A percentile compares a stretch with the other conserved stretches of the same genome.
phyloP scores from a whole-genome alignment of 2,329 filamentous ascomycete genomes.

The Colletotrichum sp. region DNA sequence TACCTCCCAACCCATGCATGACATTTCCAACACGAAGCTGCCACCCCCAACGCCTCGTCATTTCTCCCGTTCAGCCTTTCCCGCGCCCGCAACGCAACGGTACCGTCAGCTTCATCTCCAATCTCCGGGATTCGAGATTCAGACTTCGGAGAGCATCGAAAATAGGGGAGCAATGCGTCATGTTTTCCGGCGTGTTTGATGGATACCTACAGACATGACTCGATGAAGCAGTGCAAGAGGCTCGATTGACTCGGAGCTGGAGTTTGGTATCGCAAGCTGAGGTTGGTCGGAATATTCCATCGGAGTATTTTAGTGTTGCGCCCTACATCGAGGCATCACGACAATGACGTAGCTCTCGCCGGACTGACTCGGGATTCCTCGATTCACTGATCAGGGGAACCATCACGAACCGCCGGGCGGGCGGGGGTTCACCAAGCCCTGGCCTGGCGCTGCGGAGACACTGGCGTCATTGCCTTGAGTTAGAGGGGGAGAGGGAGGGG shows the following conservation, averaged over 20 bases:
- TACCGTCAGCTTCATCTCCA: not conserved
- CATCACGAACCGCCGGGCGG: constrained; percentile 10
- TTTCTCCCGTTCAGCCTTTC: not conserved
- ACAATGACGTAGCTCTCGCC: not conserved
- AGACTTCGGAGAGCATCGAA: not conserved
- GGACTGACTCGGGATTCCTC: constrained; percentile 6
- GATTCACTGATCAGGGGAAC: constrained; percentile 1
- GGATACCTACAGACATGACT: not conserved
- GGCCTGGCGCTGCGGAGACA: constrained; percentile 7
- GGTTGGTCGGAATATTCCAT: not conserved
- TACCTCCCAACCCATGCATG: not conserved
- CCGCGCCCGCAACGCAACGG: not conserved
- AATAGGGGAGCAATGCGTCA: constrained; percentile 2
- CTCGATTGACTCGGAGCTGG: not conserved
- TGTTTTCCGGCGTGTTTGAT: not conserved
- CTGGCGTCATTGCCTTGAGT: constrained; percentile 14
- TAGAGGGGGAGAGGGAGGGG: not conserved
- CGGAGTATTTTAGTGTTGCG: not conserved
- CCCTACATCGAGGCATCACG: not conserved
- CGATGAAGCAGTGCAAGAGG: not conserved
- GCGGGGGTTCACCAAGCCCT: constrained; percentile 12
- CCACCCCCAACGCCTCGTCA: not conserved
- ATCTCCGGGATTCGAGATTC: not conserved
- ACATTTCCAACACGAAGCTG: not conserved
- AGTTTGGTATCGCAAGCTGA: not conserved